These are phyloP conservation scores for Talaromyces sp. DNA, from an alignment of 2,329 filamentous ascomycete species.

Conservation along the genomic window DNA sequence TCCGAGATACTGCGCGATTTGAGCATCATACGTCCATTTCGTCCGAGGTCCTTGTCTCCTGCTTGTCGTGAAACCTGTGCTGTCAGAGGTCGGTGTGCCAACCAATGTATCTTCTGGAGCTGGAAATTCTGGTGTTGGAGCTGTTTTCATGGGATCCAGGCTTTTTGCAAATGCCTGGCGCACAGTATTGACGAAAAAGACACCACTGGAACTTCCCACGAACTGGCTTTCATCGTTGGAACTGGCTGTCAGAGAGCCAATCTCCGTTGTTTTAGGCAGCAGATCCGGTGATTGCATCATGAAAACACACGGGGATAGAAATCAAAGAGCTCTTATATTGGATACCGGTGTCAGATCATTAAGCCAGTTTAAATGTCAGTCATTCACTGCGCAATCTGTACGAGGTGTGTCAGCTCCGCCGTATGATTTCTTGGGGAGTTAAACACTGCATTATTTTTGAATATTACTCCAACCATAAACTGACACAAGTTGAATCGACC, in stretches of 20 bases:
- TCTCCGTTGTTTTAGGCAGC: conserved; percentile 33
- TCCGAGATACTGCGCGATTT: conserved; percentile 27
- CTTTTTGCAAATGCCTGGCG: conserved; percentile 48
- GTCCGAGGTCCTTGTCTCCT: conserved; percentile 14
- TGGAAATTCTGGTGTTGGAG: conserved; percentile 27
- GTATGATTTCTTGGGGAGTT: neutral
- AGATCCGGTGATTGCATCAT: conserved; percentile 30
- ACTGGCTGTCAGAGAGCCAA: conserved; percentile 43
- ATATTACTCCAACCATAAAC: neutral
- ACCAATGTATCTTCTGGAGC: conserved; percentile 31
- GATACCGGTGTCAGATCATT: neutral
- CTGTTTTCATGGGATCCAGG: conserved; percentile 22
- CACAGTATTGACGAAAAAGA: conserved; percentile 55
- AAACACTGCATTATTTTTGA: neutral
- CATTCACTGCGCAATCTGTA: neutral
- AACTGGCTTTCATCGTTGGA: conserved; percentile 49
- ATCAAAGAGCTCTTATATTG: neutral
- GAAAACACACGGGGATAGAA: neutral
- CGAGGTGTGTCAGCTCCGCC: neutral
- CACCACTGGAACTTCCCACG: conserved; percentile 52
- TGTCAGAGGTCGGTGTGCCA: conserved; percentile 26
- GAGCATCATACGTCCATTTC: conserved; percentile 30
- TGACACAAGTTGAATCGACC: neutral
- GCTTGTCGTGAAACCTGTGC: conserved; percentile 20
- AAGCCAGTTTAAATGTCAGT: neutral